Base-by-base conservation (phyloP, 1,284 basidiomycete genomes). In the Cystobasidium slooffiae region DNA sequence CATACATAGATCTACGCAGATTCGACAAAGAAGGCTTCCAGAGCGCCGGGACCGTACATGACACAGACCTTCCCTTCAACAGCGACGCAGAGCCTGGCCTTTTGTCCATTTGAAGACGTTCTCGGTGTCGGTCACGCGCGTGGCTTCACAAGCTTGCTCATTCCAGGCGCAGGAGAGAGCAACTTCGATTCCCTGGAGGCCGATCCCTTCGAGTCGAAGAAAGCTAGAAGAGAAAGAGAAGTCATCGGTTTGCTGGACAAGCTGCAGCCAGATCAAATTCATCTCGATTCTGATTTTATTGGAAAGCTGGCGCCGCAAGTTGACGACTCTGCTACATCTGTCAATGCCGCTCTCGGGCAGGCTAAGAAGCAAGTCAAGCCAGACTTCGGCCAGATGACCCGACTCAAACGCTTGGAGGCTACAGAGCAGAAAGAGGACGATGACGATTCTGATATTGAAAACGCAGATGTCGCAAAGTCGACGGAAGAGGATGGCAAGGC, bases 171-270 rank as follows among this genome's bases (percentile, higher is more conserved):
- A 4, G 96, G 96, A 52, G 95, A 99, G 82, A 89, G 94, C 56
- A 94, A 97, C 85, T 97, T 95, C 81, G 96, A 99, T 82, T 92
- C 91, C 74, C 84, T 86, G 24, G 96, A 99, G 83, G 91, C 93
- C 0, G 95, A 99, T 87, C 94, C 96, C 3, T 98, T 91, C 84
- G 95, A 99, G 83, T 89, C 90, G 78, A 90, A 88, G 83, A 89
- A 88, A 75, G 86, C 90, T 18, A 84, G 94, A 72, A 86, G 92
- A 64, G 97, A 99, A 85, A 86, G 93, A 76, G 97, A 99, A 83
- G 94, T 99, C 77, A 90, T 91, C 81, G 86, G 86, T 52, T 86
- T 99, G 44, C 84, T 99, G 78, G 96, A 99, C 83, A 99, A 98
- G 91, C 90, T 98, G 76, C 91, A 91, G 84, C 91, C 94, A 3